Percentiles rank a stretch among this genome's conserved stretches.
phyloP scores from a whole-genome alignment of 768 basidiomycete genomes.

The Kwoniella newhampshirensis region DNA sequence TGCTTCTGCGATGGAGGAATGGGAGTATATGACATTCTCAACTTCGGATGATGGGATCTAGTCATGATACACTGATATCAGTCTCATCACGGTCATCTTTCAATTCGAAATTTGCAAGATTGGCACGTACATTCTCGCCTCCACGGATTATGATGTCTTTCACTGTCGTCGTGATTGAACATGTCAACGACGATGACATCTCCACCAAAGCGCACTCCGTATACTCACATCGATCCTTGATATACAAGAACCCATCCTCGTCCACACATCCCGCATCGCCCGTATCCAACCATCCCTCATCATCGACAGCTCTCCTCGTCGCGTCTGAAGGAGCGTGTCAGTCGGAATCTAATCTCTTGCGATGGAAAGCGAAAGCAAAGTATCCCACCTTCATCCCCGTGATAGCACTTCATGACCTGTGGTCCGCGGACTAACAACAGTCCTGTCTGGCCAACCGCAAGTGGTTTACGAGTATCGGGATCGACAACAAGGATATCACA shows the following conservation, averaged over 20 bases:
- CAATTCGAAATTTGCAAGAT: background rate
- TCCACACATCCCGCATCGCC: conserved; percentile 41
- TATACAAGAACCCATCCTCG: conserved; percentile 42
- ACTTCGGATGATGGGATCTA: conserved; percentile 44
- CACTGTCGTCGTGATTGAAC: conserved; percentile 12
- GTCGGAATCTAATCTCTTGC: too few species aligned
- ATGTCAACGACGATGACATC: too few species aligned
- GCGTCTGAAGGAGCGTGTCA: conserved; percentile 19
- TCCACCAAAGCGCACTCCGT: too few species aligned
- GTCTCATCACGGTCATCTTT: too few species aligned
- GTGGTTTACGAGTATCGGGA: conserved; percentile 24
- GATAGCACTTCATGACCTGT: conserved; percentile 49
- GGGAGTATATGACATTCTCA: conserved; percentile 45
- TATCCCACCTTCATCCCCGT: conserved; percentile 32
- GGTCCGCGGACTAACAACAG: conserved; percentile 43
- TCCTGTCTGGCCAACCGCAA: conserved; percentile 31
- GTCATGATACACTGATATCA: too few species aligned
- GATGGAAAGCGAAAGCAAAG: background rate
- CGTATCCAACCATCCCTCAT: conserved; percentile 46
- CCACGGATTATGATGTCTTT: conserved; percentile 50
- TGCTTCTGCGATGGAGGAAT: conserved; percentile 33
- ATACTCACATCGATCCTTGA: conserved; percentile 43
- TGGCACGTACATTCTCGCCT: conserved; percentile 44
- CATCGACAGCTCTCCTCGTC: conserved; percentile 32
- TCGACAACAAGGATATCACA: conserved; percentile 39